phyloP scores from a whole-genome alignment of 306 rosid species.

The Senna siamea region DNA sequence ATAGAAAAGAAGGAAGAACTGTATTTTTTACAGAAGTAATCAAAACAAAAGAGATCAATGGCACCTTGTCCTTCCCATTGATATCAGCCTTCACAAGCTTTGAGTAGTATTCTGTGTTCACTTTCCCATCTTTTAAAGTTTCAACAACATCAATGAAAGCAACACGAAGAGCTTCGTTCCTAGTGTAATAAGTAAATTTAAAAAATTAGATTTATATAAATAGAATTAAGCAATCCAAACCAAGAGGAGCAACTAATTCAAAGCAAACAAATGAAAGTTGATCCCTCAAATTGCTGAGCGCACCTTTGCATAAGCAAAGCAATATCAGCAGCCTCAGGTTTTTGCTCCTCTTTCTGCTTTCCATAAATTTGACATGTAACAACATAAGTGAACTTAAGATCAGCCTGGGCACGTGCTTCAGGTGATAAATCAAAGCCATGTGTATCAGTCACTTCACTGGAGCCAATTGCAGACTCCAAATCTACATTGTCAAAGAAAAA shows the following conservation, averaged over 20 bases:
- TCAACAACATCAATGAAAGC: slow-evolving; percentile 91
- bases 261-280: slow-evolving; percentile 1
- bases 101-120: slow-evolving; percentile 73
- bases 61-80: slow-evolving; percentile 91
- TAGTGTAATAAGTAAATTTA: slow-evolving; percentile 35
- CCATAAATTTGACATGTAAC: slow-evolving; percentile 96
- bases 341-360: slow-evolving; percentile 87
- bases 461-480: slow-evolving; percentile 72
- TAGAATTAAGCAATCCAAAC: slow-evolving; percentile 12
- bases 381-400: slow-evolving; percentile 93
- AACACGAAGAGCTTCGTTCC: slow-evolving; percentile 96
- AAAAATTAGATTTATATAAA: slow-evolving; percentile 27
- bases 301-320: slow-evolving; percentile 96
- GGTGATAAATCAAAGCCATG: slow-evolving; percentile 80
- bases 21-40: neutral
- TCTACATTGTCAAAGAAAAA: slow-evolving; percentile 45
- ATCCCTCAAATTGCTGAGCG: slow-evolving; percentile 29
- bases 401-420: slow-evolving; percentile 88
- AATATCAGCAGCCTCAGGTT: slow-evolving; percentile 93
- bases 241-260: slow-evolving; percentile 19
- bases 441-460: slow-evolving; percentile 63
- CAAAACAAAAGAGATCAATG: slow-evolving; percentile 34
- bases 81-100: slow-evolving; percentile 93
- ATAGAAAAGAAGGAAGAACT: neutral
- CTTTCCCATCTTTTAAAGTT: slow-evolving; percentile 72